Evolutionary conservation across 306 rosid genomes (phyloP).

Genomic region (Betula pendula): DNA sequence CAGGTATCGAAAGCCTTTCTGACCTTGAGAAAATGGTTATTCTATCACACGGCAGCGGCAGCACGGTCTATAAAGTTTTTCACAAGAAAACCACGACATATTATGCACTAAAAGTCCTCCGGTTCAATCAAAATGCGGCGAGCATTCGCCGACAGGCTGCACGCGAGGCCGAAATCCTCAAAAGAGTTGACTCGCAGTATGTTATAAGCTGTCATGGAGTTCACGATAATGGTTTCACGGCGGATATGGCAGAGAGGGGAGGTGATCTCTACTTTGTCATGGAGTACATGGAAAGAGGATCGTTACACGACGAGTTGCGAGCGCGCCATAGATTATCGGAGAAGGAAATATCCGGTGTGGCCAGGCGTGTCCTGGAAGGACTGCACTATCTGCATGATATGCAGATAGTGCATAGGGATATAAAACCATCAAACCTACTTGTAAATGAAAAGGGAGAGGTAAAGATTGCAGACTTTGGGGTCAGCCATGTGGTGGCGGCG

Average conservation of each 20-base stretch:
- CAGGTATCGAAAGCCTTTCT: conserved; percentile 34
- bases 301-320: conserved; percentile 48
- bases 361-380: conserved; percentile 49
- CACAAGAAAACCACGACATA: conserved; percentile 42
- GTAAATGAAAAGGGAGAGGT: conserved; percentile 50
- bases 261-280: conserved; percentile 45
- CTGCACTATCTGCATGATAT: conserved; percentile 50
- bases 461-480: conserved; percentile 81
- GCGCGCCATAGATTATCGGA: conserved; percentile 39
- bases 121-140: conserved; percentile 26
- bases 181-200: conserved; percentile 50
- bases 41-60: conserved; percentile 62
- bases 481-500: conserved; percentile 40
- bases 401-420: conserved; percentile 70
- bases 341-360: conserved; percentile 41
- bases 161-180: conserved; percentile 61
- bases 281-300: conserved; percentile 72
- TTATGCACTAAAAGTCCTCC: conserved; percentile 60
- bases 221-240: conserved; percentile 31
- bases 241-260: background rate
- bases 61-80: conserved; percentile 61
- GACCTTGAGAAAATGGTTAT: conserved; percentile 53
- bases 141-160: conserved; percentile 35
- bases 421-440: conserved; percentile 67
- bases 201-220: conserved; percentile 54